Evolutionary conservation across 1,284 basidiomycete genomes (phyloP).

Genomic region (Cystobasidium slooffiae): DNA sequence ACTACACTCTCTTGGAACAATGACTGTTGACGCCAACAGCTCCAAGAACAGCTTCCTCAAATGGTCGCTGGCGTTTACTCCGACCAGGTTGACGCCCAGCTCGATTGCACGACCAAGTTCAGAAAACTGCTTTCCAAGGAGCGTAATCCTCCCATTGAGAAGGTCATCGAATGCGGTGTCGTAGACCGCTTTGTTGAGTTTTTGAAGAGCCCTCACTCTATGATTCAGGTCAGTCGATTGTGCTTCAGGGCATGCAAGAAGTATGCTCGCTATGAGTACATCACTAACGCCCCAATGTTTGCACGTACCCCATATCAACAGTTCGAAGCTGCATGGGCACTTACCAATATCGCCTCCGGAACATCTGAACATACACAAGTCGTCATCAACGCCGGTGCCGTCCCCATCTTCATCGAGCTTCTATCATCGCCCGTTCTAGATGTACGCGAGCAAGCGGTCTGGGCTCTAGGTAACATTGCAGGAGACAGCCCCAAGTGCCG

Average conservation of each 20-base stretch:
- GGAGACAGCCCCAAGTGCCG: conserved; percentile 93
- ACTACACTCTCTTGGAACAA: background rate
- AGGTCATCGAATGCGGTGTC: conserved; percentile 96
- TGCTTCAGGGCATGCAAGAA: background rate
- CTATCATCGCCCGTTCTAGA: conserved; percentile 74
- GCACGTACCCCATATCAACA: conserved; percentile 55
- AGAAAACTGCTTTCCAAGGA: conserved; percentile 98
- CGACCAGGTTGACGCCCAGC: conserved; percentile 84
- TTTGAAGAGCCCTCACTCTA: conserved; percentile 81
- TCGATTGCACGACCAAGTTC: conserved; percentile 94
- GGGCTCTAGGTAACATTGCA: conserved; percentile 95
- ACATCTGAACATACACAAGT: conserved; percentile 98
- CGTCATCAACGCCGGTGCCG: conserved; percentile 90
- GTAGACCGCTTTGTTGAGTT: conserved; percentile 98
- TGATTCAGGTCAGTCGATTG: conserved; percentile 78
- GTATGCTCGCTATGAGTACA: background rate
- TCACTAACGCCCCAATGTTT: no score
- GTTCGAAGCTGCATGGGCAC: conserved; percentile 99
- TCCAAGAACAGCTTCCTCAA: conserved; percentile 71
- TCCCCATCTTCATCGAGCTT: conserved; percentile 96
- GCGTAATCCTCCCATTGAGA: conserved; percentile 99
- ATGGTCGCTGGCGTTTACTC: conserved; percentile 95
- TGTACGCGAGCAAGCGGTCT: conserved; percentile 94
- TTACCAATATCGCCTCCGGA: conserved; percentile 99
- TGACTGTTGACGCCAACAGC: conserved; percentile 59